Evolutionary conservation across 1,284 basidiomycete genomes (phyloP).

Genomic region (Naganishia liquefaciens): DNA sequence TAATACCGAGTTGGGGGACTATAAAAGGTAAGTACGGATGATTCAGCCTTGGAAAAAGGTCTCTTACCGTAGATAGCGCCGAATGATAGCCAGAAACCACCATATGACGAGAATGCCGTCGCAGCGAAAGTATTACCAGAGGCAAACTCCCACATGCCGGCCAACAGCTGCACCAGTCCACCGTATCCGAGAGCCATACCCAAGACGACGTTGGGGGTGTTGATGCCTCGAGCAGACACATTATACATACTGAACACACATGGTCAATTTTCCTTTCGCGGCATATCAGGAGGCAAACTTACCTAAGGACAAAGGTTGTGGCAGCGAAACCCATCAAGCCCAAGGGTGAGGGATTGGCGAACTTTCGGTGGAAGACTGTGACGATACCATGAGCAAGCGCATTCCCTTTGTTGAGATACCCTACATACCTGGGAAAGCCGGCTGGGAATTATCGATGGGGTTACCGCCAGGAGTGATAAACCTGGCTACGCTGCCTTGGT

Average conservation of each 20-base stretch:
- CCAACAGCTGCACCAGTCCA: constrained; percentile 70
- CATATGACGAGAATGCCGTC: constrained; percentile 77
- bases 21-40: not conserved
- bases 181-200: constrained; percentile 81
- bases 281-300: too few relatives aligned
- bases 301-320: constrained; percentile 58
- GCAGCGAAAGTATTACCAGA: constrained; percentile 64
- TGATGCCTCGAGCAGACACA: constrained; percentile 50
- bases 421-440: constrained; percentile 40
- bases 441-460: constrained; percentile 54
- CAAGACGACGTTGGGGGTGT: constrained; percentile 70
- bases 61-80: constrained; percentile 37
- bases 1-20: constrained; percentile 57
- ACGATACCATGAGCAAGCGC: constrained; percentile 34
- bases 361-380: constrained; percentile 53
- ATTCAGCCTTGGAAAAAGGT: constrained; percentile 33
- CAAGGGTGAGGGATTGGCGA: constrained; percentile 60
- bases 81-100: constrained; percentile 62
- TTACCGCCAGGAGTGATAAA: constrained; percentile 56
- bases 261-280: not conserved
- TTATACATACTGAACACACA: constrained; percentile 51
- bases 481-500: constrained; percentile 28
- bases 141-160: constrained; percentile 67
- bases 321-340: constrained; percentile 58
- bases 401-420: not conserved